phyloP scores from a whole-genome alignment of 345 rosid species.

The Draba incana region DNA sequence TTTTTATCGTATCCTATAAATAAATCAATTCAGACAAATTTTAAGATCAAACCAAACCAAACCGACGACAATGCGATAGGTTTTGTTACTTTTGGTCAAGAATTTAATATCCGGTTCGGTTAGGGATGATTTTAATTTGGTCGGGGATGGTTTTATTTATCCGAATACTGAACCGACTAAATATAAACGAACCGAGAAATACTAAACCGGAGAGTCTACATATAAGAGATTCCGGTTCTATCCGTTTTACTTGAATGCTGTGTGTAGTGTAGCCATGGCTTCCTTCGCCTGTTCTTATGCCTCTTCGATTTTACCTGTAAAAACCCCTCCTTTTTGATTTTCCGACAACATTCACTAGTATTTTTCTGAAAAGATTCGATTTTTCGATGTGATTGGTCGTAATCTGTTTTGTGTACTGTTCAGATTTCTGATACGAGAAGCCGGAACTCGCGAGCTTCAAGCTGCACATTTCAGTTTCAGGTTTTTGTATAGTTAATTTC shows the following conservation, averaged over 20 bases:
- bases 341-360: no score
- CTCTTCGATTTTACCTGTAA: conserved; percentile 39
- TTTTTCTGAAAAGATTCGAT: no score
- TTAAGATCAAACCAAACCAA: no score
- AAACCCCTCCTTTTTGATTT: background rate
- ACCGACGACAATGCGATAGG: no score
- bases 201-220: background rate
- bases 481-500: conserved; percentile 30
- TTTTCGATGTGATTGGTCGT: no score
- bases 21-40: background rate
- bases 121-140: no score
- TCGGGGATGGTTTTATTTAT: background rate
- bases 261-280: conserved; percentile 37
- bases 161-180: background rate
- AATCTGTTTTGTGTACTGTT: background rate
- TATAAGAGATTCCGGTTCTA: conserved; percentile 23
- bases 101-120: no score
- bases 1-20: no score
- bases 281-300: conserved; percentile 28
- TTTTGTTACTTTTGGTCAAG: no score
- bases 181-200: background rate
- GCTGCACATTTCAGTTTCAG: conserved; percentile 36
- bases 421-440: conserved; percentile 45
- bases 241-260: background rate
- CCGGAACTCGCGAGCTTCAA: conserved; percentile 25